Base-by-base conservation (phyloP, 768 basidiomycete species). In the Termitomyces sp. region DNA sequence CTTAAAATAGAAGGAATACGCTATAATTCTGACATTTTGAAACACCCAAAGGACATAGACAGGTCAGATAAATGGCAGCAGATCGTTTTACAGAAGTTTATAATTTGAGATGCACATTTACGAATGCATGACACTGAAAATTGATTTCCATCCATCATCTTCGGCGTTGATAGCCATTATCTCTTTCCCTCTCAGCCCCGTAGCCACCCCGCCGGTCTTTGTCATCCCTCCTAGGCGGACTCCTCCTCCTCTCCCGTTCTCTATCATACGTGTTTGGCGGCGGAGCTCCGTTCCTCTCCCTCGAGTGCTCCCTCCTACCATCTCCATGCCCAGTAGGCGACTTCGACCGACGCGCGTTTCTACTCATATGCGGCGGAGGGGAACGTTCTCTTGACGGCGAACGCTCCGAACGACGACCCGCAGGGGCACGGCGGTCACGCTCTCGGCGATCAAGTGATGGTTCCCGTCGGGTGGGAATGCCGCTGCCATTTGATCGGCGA, bases 301-400 rank as follows among this genome's bases (percentile, higher is more conserved):
- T 59, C 17, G 52, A 62, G 40, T 63, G 60, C 31, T 50, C 64
- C 42, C 63, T 47, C 46, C 60, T 61, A 34, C 60, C 57, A 10
- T 61, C 64, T 58, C 57, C 54, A n/a, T 56, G 54, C 17, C 53
- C 57, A 9, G 59, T 37, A 7, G 69, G 70, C 10, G 73, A 69
- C 55, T 69, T 65, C 17, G 70, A 71, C 34, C 68, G 60, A 43
- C 59, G 63, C 51, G 38, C 56, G 17, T 57, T 60, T 56, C 65
- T 65, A 15, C 60, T 63, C 62, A 67, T 51, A 63, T 68, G 70
- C 7, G 69, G 71, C 36, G 71, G 68, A 14, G 67, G 69, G 54
- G 68, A 68, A n/a, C 68, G 59, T 43, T 69, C 71, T 43, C 65
- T 48, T 11, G 65, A 66, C 34, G 43, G 34, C 29, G 63, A 50